A percentile compares a stretch with the other conserved stretches of the same genome.
These are phyloP conservation scores for Diaporthe citriasiana DNA, from an alignment of 2,329 filamentous ascomycete genomes.

Conservation along the genomic window DNA sequence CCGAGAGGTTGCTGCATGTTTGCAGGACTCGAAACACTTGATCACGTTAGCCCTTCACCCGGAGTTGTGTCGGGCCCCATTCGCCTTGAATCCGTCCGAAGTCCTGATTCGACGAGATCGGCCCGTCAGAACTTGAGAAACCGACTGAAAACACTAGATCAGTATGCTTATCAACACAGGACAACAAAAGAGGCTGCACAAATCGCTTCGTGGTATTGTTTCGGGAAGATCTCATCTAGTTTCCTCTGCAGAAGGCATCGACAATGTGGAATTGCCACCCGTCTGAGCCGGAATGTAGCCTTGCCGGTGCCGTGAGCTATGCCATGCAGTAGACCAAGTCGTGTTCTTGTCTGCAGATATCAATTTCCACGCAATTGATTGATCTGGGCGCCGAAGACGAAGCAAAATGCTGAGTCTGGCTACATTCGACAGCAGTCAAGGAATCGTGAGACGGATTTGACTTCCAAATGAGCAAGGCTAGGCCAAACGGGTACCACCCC, in stretches of 20 bases:
- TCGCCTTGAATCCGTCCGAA: slow-evolving; percentile 32
- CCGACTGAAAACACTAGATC: slow-evolving; percentile 30
- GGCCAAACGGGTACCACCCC: neutral
- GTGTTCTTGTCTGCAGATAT: neutral
- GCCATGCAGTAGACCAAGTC: neutral
- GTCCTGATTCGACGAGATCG: slow-evolving; percentile 22
- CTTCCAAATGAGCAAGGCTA: neutral
- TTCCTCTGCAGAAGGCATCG: neutral
- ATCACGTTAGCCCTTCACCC: slow-evolving; percentile 23
- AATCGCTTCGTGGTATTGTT: slow-evolving; percentile 16
- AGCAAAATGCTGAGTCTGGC: neutral
- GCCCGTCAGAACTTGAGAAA: slow-evolving; percentile 35
- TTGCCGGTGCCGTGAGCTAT: slow-evolving; percentile 6
- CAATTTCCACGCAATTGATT: neutral
- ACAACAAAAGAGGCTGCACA: neutral
- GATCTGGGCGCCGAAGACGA: neutral
- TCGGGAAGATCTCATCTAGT: slow-evolving; percentile 1
- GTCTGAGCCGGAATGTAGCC: slow-evolving; percentile 17
- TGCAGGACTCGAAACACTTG: slow-evolving; percentile 32
- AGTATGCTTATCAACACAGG: slow-evolving; percentile 6
- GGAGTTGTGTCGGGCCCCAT: slow-evolving; percentile 21
- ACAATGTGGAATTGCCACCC: slow-evolving; percentile 1
- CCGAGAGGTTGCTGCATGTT: slow-evolving; percentile 26
- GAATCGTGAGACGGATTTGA: neutral
- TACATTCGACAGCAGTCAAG: neutral